Evolutionary conservation across 495 filamentous ascomycete species (phyloP).

Genomic region (Penicillium malachiteum): DNA sequence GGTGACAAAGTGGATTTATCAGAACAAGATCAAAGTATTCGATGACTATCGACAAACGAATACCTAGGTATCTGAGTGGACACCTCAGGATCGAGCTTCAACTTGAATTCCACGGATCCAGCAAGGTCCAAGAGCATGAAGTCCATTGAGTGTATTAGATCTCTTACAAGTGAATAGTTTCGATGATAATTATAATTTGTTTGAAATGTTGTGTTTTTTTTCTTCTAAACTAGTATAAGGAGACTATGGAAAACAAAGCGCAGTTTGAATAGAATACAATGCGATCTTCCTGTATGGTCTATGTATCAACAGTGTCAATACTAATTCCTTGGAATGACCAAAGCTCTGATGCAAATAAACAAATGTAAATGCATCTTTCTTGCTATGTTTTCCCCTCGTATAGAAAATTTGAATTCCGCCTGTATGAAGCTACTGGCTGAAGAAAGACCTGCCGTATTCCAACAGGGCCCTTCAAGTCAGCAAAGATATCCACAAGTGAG

Average conservation of each 20-base stretch:
- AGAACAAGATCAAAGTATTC: too few relatives aligned
- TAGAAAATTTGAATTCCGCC: too few relatives aligned
- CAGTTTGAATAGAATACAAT: not conserved
- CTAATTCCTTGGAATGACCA: not conserved
- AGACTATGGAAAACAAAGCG: not conserved
- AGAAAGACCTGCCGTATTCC: not conserved
- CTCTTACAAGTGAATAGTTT: not conserved
- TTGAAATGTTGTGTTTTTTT: not conserved
- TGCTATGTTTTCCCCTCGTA: not conserved
- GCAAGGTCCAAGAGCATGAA: too few relatives aligned
- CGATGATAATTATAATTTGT: not conserved
- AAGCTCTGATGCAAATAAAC: not conserved
- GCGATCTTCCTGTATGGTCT: not conserved
- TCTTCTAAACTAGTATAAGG: not conserved
- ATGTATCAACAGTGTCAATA: not conserved
- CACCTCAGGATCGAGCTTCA: too few relatives aligned
- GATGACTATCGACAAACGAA: too few relatives aligned
- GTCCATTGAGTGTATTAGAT: too few relatives aligned
- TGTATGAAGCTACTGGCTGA: not conserved
- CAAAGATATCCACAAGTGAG: too few relatives aligned
- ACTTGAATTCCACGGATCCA: too few relatives aligned
- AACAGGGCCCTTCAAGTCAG: too few relatives aligned
- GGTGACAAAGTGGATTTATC: too few relatives aligned
- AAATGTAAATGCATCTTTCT: not conserved
- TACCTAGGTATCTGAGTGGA: too few relatives aligned